phyloP scores from a whole-genome alignment of 2,329 filamentous ascomycete genomes.

The Dactylellina drechsleri region DNA sequence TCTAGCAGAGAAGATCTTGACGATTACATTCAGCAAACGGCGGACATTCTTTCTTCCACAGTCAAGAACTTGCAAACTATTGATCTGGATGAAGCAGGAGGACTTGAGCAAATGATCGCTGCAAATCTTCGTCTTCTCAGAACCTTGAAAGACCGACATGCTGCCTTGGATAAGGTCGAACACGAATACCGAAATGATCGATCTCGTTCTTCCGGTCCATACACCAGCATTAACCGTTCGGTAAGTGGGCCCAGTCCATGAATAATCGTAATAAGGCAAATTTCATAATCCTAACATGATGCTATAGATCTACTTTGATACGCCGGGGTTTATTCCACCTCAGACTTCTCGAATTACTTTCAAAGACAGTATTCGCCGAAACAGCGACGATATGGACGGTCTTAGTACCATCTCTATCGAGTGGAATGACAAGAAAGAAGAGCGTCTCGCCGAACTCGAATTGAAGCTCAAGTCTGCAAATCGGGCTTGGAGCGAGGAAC shows the following conservation, averaged over 20 bases:
- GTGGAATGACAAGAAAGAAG: constrained; percentile 40
- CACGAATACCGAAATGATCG: constrained; percentile 42
- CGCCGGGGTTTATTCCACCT: constrained; percentile 33
- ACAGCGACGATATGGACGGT: constrained; percentile 53
- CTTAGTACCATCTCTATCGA: constrained; percentile 47
- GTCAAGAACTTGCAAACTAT: constrained; percentile 37
- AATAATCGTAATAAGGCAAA: neutral
- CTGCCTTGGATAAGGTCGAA: constrained; percentile 49
- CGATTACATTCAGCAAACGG: constrained; percentile 50
- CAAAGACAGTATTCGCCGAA: constrained; percentile 41
- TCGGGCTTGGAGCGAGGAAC: constrained; percentile 46
- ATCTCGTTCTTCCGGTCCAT: constrained; percentile 36
- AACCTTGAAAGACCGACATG: constrained; percentile 47
- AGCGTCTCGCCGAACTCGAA: constrained; percentile 34
- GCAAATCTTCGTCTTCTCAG: constrained; percentile 48
- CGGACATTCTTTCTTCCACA: constrained; percentile 46
- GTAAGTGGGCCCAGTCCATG: constrained; percentile 4
- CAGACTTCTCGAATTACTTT: constrained; percentile 46
- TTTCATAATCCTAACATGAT: constrained; percentile 9
- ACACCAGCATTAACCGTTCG: constrained; percentile 44
- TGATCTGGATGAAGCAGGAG: constrained; percentile 22
- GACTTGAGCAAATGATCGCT: constrained; percentile 38
- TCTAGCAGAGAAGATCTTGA: constrained; percentile 39
- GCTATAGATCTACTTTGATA: constrained; percentile 44
- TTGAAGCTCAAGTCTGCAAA: constrained; percentile 43